Evolutionary conservation across 306 rosid species (phyloP).

Genomic region (Castanopsis chinensis): DNA sequence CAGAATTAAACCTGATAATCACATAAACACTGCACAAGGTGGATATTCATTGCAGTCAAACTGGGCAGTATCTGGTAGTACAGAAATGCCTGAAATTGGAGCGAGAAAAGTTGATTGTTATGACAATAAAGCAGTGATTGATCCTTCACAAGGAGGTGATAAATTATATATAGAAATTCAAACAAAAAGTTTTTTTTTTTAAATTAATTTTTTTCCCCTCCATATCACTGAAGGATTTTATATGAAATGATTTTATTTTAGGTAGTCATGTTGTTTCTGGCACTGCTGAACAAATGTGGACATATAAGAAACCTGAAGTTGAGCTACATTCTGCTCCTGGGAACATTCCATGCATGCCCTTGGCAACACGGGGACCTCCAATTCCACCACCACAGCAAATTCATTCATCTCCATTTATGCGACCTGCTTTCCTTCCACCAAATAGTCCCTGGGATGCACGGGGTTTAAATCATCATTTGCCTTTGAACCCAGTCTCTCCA

Average conservation of each 20-base stretch:
- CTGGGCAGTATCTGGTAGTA: conserved; percentile 59
- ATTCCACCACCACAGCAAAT: conserved; percentile 72
- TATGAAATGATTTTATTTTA: conserved; percentile 19
- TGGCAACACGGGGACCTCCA: conserved; percentile 60
- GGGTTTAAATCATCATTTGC: conserved; percentile 64
- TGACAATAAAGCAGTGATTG: conserved; percentile 44
- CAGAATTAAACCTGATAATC: conserved; percentile 57
- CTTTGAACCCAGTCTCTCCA: conserved; percentile 52
- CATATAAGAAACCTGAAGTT: conserved; percentile 35
- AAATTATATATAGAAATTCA: not conserved
- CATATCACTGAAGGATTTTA: conserved; percentile 6
- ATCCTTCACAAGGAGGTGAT: conserved; percentile 81
- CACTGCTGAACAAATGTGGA: conserved; percentile 34
- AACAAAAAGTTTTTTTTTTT: not conserved
- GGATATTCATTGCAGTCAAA: conserved; percentile 65
- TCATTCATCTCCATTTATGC: conserved; percentile 65
- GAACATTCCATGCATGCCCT: conserved; percentile 43
- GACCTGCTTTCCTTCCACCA: conserved; percentile 66
- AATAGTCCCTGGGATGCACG: conserved; percentile 75
- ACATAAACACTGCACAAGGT: conserved; percentile 38
- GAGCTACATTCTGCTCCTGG: conserved; percentile 48
- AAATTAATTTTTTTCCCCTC: not conserved
- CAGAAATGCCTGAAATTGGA: conserved; percentile 65
- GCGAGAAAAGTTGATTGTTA: conserved; percentile 55
- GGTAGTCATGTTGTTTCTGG: conserved; percentile 31